Conservation (phyloP, 163 green algal species). For the Scenedesmus sp. region DNA sequence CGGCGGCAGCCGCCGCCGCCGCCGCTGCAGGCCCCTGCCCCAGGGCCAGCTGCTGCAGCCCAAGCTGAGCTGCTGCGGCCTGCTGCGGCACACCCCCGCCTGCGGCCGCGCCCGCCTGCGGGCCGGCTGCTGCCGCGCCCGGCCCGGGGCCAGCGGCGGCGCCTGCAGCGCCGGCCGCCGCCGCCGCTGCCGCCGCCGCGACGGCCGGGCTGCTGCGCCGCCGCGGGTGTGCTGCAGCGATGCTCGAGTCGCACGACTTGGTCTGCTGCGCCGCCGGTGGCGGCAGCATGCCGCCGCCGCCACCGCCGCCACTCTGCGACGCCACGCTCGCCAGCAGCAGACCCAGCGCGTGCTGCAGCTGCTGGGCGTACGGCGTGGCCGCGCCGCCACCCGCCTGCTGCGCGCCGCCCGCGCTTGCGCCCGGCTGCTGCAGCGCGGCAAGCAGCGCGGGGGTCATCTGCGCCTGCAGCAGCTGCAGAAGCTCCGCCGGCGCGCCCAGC, state of each 20-base stretch:
- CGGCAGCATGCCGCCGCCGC: conserved; percentile 1
- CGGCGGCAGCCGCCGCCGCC: background rate
- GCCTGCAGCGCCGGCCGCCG: background rate
- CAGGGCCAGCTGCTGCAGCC: background rate
- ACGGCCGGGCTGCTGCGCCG: background rate
- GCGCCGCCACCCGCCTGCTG: background rate
- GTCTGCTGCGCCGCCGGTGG: background rate
- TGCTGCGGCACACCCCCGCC: background rate
- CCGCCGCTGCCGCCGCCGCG: conserved; percentile 17
- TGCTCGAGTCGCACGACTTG: conserved; percentile 36
- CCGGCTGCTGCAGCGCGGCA: conserved; percentile 14
- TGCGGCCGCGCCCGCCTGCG: too few relatives aligned
- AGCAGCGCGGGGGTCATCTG: conserved; percentile 35
- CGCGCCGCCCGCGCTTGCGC: background rate
- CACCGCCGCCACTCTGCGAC: background rate
- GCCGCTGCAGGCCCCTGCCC: background rate
- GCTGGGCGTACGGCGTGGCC: conserved; percentile 7
- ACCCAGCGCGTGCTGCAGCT: conserved; percentile 33
- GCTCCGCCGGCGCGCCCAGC: background rate
- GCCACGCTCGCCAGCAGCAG: conserved; percentile 35
- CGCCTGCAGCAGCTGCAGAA: conserved; percentile 27
- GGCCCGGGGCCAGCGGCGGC: background rate
- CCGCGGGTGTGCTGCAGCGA: background rate
- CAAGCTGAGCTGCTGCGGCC: background rate
- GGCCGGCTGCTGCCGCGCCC: conserved; percentile 1